Percentiles rank a stretch among this genome's conserved stretches.
Conservation (phyloP, 768 basidiomycete species). For the Austroboletus eburneus region DNA sequence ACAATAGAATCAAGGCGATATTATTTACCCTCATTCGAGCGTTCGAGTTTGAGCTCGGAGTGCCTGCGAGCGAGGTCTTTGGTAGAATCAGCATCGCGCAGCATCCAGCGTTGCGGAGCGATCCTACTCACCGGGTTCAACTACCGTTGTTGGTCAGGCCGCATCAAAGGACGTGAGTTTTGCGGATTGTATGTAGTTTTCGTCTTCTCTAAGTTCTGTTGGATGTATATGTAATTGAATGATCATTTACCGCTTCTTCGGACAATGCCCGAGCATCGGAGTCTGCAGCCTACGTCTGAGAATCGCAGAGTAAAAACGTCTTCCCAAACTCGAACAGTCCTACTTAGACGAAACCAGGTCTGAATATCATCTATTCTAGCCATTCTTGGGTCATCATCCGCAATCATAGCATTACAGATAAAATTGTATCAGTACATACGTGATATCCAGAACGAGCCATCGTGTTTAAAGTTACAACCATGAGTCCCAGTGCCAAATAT, state of each 20-base stretch:
- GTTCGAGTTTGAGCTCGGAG: slow-evolving; percentile 51
- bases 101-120: neutral
- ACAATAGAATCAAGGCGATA: slow-evolving; percentile 37
- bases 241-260: too few relatives aligned
- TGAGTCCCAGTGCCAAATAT: slow-evolving; percentile 14
- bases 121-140: neutral
- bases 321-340: neutral
- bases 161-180: neutral
- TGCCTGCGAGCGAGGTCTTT: slow-evolving; percentile 40
- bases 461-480: slow-evolving; percentile 19
- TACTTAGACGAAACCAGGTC: neutral
- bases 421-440: slow-evolving; percentile 14
- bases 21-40: slow-evolving; percentile 48
- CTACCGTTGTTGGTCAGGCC: neutral
- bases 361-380: neutral
- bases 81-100: neutral
- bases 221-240: too few relatives aligned
- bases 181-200: too few relatives aligned
- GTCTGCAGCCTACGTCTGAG: too few relatives aligned
- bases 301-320: too few relatives aligned
- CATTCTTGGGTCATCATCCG: neutral
- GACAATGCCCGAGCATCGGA: too few relatives aligned
- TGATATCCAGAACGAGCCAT: slow-evolving; percentile 11
- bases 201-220: too few relatives aligned
- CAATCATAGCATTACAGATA: slow-evolving; percentile 20